A percentile compares a stretch with the other conserved stretches of the same genome.
These are phyloP conservation scores for Angomonas desouzai DNA, from an alignment of 208 protist genomes.

Conservation along the genomic window DNA sequence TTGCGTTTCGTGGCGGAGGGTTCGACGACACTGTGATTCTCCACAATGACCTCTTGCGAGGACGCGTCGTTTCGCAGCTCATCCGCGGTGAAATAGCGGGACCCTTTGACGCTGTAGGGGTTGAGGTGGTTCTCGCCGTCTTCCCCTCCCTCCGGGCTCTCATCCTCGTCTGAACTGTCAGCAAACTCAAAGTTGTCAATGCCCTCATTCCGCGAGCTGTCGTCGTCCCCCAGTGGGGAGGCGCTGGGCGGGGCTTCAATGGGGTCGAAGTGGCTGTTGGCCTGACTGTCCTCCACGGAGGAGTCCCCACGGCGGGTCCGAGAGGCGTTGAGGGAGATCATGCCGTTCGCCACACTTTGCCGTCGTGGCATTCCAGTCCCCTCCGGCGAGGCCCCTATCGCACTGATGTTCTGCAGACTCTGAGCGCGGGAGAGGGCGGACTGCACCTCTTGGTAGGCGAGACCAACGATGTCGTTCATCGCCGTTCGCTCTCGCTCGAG, in stretches of 20 bases:
- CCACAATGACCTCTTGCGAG: conserved; percentile 4
- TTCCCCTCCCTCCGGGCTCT: not conserved
- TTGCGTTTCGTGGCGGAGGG: not conserved
- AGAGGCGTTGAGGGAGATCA: not conserved
- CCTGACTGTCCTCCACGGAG: not conserved
- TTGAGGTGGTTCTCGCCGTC: not conserved
- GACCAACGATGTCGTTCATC: conserved; percentile 13
- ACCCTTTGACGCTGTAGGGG: conserved; percentile 4
- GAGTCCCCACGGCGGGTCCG: not conserved
- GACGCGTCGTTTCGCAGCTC: not conserved
- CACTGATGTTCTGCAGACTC: not conserved
- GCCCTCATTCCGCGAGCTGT: not conserved
- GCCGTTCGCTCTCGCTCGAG: conserved; percentile 11
- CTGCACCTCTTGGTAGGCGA: conserved; percentile 12
- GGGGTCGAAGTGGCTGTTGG: not conserved
- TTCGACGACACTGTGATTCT: not conserved
- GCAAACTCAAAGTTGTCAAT: conserved; percentile 15
- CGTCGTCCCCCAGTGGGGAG: not conserved
- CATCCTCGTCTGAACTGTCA: conserved; percentile 5
- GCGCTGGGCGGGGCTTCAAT: not conserved
- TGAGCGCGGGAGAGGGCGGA: not conserved
- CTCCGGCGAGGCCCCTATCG: not conserved
- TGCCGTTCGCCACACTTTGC: conserved; percentile 1
- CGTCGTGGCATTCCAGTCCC: not conserved
- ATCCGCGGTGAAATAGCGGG: conserved; percentile 8